These are phyloP conservation scores for Nidula niveotomentosa DNA, from an alignment of 1,284 basidiomycete genomes.

Conservation along the genomic window DNA sequence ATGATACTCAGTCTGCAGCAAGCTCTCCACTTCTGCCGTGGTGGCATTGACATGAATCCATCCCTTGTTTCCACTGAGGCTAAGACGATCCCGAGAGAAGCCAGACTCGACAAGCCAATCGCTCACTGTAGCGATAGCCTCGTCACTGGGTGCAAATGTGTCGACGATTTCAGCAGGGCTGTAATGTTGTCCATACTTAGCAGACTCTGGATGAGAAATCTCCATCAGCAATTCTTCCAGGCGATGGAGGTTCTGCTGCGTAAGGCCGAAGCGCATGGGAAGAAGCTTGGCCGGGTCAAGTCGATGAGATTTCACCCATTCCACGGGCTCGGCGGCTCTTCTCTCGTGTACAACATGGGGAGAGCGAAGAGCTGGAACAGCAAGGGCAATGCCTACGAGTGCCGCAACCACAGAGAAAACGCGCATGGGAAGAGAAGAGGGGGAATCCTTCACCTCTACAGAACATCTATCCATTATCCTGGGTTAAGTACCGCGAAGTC, in stretches of 20 bases:
- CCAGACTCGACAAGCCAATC: conserved; percentile 42
- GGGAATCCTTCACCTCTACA: neutral
- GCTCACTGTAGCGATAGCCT: conserved; percentile 39
- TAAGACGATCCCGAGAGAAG: conserved; percentile 33
- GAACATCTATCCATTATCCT: too few relatives aligned
- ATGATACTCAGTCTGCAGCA: conserved; percentile 49
- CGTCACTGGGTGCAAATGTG: conserved; percentile 28
- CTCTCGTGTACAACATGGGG: conserved; percentile 37
- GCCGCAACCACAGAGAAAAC: neutral
- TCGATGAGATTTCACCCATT: conserved; percentile 32
- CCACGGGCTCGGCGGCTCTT: conserved; percentile 31
- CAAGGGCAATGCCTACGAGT: conserved; percentile 8
- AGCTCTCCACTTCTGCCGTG: conserved; percentile 41
- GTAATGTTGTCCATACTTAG: conserved; percentile 32
- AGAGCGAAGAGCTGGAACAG: conserved; percentile 16
- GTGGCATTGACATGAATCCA: conserved; percentile 50
- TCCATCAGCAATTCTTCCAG: conserved; percentile 42
- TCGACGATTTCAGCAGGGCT: conserved; percentile 24
- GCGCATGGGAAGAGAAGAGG: neutral
- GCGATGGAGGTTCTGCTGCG: conserved; percentile 42
- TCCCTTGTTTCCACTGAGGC: conserved; percentile 36
- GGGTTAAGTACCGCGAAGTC: too few relatives aligned
- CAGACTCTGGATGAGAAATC: conserved; percentile 44
- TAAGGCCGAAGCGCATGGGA: conserved; percentile 46
- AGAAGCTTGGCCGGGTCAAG: conserved; percentile 31